These are phyloP conservation scores for Typha latifolia DNA, from an alignment of 176 grass and related monocot genomes.

Conservation along the genomic window DNA sequence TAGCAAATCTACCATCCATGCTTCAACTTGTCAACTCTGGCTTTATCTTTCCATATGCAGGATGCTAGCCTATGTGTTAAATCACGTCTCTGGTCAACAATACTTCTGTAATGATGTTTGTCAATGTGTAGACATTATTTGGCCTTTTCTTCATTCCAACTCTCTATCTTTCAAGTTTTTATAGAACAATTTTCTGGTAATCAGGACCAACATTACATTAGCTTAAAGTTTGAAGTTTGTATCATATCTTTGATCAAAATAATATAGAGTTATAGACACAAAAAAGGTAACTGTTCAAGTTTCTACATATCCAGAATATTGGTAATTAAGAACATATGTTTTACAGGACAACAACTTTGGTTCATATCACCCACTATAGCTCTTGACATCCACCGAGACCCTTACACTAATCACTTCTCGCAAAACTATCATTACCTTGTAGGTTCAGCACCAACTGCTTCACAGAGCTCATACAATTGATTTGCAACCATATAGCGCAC, in stretches of 20 bases:
- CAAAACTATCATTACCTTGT: constrained; percentile 38
- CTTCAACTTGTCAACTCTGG: too few species aligned
- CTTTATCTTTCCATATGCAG: too few species aligned
- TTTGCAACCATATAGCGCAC: constrained; percentile 98
- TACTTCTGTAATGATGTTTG: not conserved
- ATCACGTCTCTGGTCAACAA: too few species aligned
- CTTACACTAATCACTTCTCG: not conserved
- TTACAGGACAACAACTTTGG: not conserved
- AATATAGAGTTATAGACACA: too few species aligned
- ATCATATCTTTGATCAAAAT: not conserved
- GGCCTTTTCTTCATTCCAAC: not conserved
- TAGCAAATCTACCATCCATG: too few species aligned
- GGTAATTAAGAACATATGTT: not conserved
- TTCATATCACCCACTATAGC: not conserved
- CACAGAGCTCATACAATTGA: constrained; percentile 85
- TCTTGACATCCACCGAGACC: not conserved
- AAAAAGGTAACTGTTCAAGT: too few species aligned
- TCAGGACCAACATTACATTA: not conserved
- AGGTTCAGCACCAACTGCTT: constrained; percentile 75
- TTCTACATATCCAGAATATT: not conserved
- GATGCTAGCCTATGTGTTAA: too few species aligned
- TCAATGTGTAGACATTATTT: not conserved
- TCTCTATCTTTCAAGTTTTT: not conserved
- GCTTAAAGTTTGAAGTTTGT: not conserved
- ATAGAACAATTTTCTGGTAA: not conserved